Evolutionary conservation across 1,139 yeast genomes (phyloP).

Genomic region (Diutina sp.): DNA sequence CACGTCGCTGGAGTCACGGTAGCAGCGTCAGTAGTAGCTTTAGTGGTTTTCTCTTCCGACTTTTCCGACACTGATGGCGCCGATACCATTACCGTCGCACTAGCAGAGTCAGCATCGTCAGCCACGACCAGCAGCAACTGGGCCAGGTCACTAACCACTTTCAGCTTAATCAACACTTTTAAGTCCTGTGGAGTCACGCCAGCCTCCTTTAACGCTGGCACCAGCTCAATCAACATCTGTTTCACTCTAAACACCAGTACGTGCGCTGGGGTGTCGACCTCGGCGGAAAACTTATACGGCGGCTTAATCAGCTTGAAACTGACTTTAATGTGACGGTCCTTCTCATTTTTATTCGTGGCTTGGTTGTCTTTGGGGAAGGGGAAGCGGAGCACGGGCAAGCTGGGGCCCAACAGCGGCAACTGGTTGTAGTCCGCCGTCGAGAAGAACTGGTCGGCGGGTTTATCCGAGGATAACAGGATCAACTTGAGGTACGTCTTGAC

Average conservation of each 20-base stretch:
- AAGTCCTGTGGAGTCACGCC: background rate
- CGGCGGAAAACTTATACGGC: background rate
- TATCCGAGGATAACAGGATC: background rate
- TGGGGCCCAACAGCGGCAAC: background rate
- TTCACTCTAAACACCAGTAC: background rate
- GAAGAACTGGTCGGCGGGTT: background rate
- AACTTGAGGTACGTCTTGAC: constrained; percentile 1
- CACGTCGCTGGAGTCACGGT: background rate
- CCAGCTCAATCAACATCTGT: background rate
- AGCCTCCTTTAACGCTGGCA: background rate
- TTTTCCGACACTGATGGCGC: background rate
- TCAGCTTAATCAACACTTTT: background rate
- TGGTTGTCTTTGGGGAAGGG: background rate
- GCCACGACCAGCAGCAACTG: background rate
- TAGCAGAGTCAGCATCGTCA: background rate
- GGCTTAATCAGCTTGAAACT: background rate
- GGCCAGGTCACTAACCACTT: background rate
- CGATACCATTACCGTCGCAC: constrained; percentile 1
- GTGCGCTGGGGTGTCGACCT: background rate
- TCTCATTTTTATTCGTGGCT: background rate
- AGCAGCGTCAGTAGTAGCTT: background rate
- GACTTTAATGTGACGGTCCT: background rate
- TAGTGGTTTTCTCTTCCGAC: background rate
- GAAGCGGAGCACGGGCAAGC: background rate
- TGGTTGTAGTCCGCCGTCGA: background rate